Percentiles rank a stretch among this genome's conserved stretches.
phyloP scores from a whole-genome alignment of 1,284 basidiomycete species.

The Microbotryum violaceum region DNA sequence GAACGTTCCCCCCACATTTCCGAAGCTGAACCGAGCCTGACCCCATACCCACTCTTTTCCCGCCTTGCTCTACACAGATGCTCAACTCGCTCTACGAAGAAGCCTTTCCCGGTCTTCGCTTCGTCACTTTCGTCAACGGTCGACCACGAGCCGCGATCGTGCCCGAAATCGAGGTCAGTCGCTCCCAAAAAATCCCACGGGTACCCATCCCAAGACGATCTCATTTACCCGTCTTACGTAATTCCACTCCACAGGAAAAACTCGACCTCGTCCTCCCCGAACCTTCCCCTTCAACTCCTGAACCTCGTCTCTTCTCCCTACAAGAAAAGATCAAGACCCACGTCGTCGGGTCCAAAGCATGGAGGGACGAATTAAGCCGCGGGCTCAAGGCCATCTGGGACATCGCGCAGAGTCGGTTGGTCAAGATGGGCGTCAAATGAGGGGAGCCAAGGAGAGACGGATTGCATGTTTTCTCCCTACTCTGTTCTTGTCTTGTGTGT shows the following conservation, averaged over 20 bases:
- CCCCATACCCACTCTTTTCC: background rate
- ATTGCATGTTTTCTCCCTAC: background rate
- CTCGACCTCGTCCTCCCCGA: slow-evolving; percentile 44
- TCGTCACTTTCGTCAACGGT: slow-evolving; percentile 86
- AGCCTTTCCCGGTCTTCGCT: slow-evolving; percentile 64
- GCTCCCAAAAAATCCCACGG: no score
- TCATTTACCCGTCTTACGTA: background rate
- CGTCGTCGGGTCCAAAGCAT: slow-evolving; percentile 40
- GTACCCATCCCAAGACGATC: background rate
- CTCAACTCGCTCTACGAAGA: slow-evolving; percentile 71
- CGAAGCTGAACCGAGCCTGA: background rate
- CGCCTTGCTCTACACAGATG: slow-evolving; percentile 8
- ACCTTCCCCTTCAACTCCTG: slow-evolving; percentile 35
- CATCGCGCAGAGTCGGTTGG: slow-evolving; percentile 60
- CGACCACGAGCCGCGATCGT: slow-evolving; percentile 62
- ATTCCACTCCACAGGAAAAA: slow-evolving; percentile 19
- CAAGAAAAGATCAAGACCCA: slow-evolving; percentile 37
- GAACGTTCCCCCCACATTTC: background rate
- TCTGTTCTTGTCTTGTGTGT: background rate
- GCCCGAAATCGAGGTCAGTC: slow-evolving; percentile 59
- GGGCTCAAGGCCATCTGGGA: slow-evolving; percentile 63
- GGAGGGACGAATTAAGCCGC: slow-evolving; percentile 59
- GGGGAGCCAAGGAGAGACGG: no score
- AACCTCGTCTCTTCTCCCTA: slow-evolving; percentile 43
- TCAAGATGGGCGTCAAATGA: slow-evolving; percentile 16